These are phyloP conservation scores for Alternaria incomplexa DNA, from an alignment of 2,329 filamentous ascomycete genomes.

Conservation along the genomic window DNA sequence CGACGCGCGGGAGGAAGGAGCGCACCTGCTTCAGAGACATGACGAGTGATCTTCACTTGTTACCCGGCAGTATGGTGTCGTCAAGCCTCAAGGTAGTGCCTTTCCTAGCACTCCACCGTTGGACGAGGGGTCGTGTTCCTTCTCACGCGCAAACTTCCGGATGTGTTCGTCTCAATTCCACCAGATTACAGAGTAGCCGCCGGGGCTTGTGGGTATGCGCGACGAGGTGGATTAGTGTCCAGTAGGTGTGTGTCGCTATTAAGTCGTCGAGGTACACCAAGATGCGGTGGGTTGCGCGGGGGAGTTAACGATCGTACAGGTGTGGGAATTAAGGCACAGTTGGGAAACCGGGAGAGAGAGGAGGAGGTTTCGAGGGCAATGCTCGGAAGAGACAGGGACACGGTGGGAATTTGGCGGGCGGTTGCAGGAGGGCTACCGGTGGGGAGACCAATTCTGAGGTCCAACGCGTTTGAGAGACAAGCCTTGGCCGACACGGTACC, in stretches of 20 bases:
- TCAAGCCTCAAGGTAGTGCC: slow-evolving; percentile 39
- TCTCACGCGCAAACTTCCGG: slow-evolving; percentile 25
- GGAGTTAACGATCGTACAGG: slow-evolving; percentile 25
- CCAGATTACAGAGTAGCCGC: slow-evolving; percentile 35
- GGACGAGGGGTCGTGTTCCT: slow-evolving; percentile 26
- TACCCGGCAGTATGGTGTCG: slow-evolving; percentile 51
- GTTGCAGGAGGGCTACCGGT: slow-evolving; percentile 44
- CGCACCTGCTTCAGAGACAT: slow-evolving; percentile 59
- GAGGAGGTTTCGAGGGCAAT: slow-evolving; percentile 37
- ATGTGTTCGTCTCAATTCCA: slow-evolving; percentile 15
- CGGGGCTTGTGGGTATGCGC: slow-evolving; percentile 32
- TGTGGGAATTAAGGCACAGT: slow-evolving; percentile 32
- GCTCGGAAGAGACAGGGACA: slow-evolving; percentile 39
- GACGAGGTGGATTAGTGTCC: slow-evolving; percentile 20
- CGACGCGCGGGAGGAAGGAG: slow-evolving; percentile 12
- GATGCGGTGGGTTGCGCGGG: slow-evolving; percentile 6
- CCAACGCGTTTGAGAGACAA: slow-evolving; percentile 42
- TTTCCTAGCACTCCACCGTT: slow-evolving; percentile 35
- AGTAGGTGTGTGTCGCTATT: slow-evolving; percentile 20
- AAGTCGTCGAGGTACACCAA: slow-evolving; percentile 16
- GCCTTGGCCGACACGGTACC: slow-evolving; percentile 39
- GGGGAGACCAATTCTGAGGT: slow-evolving; percentile 47
- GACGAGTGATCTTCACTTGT: slow-evolving; percentile 43
- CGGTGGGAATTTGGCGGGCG: slow-evolving; percentile 42
- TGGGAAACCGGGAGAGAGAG: slow-evolving; percentile 17